Conservation (phyloP, 1,284 basidiomycete genomes). For the Exobasidium cylindrosporum region DNA sequence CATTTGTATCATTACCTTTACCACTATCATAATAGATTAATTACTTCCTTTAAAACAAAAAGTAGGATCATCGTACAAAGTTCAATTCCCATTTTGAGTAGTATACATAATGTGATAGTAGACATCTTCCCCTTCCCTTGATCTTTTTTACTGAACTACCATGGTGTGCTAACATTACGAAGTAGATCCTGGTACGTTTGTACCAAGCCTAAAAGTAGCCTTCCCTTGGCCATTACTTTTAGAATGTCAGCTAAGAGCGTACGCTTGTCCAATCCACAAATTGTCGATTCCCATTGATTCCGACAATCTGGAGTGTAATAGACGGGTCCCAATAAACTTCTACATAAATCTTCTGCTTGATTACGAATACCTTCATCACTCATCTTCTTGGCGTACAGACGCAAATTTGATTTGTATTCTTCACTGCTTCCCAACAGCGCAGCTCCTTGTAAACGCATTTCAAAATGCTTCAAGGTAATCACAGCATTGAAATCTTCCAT, state of each 20-base stretch:
- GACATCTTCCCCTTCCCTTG: not conserved
- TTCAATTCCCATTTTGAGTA: too few relatives aligned
- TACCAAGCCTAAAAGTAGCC: conserved; percentile 14
- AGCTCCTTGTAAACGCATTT: conserved; percentile 46
- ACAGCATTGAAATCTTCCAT: conserved; percentile 29
- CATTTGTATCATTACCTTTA: not conserved
- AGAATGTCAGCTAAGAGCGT: conserved; percentile 21
- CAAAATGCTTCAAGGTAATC: conserved; percentile 41
- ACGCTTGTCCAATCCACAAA: conserved; percentile 26
- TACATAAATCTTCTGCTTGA: conserved; percentile 49
- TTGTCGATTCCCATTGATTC: conserved; percentile 20
- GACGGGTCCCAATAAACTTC: conserved; percentile 45
- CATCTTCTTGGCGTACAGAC: conserved; percentile 40
- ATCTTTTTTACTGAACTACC: not conserved
- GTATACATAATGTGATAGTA: too few relatives aligned
- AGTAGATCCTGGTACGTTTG: conserved; percentile 18
- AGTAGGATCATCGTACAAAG: not conserved
- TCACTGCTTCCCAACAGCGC: conserved; percentile 39
- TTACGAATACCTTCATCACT: conserved; percentile 47
- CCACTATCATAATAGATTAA: not conserved
- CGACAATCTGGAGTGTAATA: conserved; percentile 27
- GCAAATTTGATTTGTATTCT: conserved; percentile 44
- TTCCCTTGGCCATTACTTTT: conserved; percentile 4
- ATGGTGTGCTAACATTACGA: not conserved
- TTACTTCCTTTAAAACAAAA: not conserved